Conservation (phyloP, 2,329 filamentous ascomycete species). For the Trichoderma hamatum region DNA sequence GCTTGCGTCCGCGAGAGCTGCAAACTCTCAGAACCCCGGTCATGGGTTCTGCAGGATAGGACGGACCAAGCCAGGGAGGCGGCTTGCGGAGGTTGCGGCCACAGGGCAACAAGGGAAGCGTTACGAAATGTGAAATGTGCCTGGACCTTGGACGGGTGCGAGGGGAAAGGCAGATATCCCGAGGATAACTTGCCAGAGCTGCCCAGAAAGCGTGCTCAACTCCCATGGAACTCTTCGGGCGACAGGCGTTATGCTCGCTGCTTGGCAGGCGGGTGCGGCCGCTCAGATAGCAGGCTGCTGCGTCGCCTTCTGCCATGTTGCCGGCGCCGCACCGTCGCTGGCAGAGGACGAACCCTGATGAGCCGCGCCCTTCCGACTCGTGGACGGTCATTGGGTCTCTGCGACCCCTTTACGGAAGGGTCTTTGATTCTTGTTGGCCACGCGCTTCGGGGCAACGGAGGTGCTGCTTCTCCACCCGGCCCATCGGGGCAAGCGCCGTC, state of each 20-base stretch:
- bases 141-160: not conserved
- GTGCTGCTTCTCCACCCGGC: conserved; percentile 24
- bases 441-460: conserved; percentile 28
- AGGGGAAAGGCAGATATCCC: not conserved
- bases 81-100: not conserved
- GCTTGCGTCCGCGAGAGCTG: not conserved
- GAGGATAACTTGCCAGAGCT: not conserved
- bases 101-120: not conserved
- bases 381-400: not conserved
- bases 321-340: too few relatives aligned
- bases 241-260: conserved; percentile 12
- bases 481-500: conserved; percentile 23
- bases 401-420: not conserved
- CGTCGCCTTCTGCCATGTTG: too few relatives aligned
- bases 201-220: not conserved
- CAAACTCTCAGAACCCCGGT: conserved; percentile 1
- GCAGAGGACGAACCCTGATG: not conserved
- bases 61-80: not conserved
- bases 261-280: not conserved
- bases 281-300: too few relatives aligned
- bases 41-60: not conserved
- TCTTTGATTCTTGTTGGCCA: not conserved
- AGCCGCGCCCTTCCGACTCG: conserved; percentile 11
- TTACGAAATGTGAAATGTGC: too few relatives aligned
- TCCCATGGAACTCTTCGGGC: conserved; percentile 16